Conservation (phyloP, 176 grass and related monocot species). For the Eleusine indica region DNA sequence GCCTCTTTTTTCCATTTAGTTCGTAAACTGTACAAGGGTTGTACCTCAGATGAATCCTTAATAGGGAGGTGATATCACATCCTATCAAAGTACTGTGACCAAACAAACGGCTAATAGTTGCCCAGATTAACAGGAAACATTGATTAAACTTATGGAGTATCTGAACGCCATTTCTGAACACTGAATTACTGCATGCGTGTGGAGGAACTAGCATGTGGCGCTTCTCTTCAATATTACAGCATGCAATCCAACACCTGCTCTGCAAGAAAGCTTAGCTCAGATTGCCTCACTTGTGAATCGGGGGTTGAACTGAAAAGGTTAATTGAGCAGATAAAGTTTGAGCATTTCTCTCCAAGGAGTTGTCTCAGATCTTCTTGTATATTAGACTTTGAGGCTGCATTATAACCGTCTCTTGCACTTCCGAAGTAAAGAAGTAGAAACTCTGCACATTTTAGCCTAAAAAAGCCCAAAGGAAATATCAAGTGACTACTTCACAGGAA, state of each 20-base stretch:
- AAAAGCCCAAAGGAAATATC: background rate
- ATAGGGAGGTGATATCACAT: background rate
- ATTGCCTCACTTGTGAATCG: conserved; percentile 36
- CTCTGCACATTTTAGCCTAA: conserved; percentile 62
- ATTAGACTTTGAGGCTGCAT: conserved; percentile 14
- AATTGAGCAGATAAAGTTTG: conserved; percentile 43
- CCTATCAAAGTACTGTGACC: background rate
- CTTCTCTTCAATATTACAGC: background rate
- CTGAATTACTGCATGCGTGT: background rate
- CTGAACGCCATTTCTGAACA: background rate
- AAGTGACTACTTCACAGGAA: background rate
- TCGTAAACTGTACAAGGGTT: background rate
- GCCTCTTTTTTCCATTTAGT: background rate
- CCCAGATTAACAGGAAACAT: background rate
- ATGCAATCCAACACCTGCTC: conserved; percentile 48
- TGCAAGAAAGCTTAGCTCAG: conserved; percentile 42
- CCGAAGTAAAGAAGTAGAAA: conserved; percentile 58
- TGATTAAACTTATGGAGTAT: background rate
- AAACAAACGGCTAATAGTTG: background rate
- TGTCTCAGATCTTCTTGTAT: conserved; percentile 41
- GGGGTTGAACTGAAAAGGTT: conserved; percentile 45
- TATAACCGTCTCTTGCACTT: conserved; percentile 36
- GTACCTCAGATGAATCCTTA: background rate
- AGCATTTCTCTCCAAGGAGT: conserved; percentile 49
- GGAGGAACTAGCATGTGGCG: background rate